Evolutionary conservation across 2,329 filamentous ascomycete species (phyloP), one percentile per base, ranked within the genome.

Genomic region (Balansia obtecta): DNA sequence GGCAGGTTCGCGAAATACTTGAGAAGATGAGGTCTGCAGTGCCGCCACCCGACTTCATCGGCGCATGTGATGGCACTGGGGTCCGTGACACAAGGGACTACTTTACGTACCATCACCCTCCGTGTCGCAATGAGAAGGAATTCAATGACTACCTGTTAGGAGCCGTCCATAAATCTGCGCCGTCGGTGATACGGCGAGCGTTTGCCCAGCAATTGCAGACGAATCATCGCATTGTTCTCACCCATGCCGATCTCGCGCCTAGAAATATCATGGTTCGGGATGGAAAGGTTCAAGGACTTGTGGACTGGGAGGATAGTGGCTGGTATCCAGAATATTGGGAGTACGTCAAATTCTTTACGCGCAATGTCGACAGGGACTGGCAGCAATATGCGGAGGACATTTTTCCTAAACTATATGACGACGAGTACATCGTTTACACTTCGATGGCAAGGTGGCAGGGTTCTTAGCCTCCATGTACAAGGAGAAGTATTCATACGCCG

Each of bases 201-300:
- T 60, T 65, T 50, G 39, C 55, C 15, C 43, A 42, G 2, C 57
- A 57, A n/a, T 48, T 63, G 15, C 48, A 52, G 27, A 60, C 56
- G 0, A 34, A 58, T 16, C 61, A 68, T 54, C 56, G 56, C n/a
- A 58, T 68, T 33, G 65, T 71, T 1, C 71, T 79, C 52, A 73
- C 73, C 1, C 74, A 79, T 61, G 69, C 69, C 3, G 75, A 80
- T 57, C 62, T 80, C 11, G 64, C 62, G 10, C 65, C 64, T 3
- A 55, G 68, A 3, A 76, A 76, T 49, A 72, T 76, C 32, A 52
- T 76, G 3, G 60, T 67, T 2, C 53, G 59, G 2, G 67, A 64
- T 2, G 67, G 66, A 15, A 58, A 64, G 8, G 60, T 73, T 15
- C 61, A 61, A 41, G 72, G 65, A 3, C 64, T 75, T 22, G 50